Evolutionary conservation across 805 yeast species (phyloP).

Genomic region (Ogataea dorogensis): DNA sequence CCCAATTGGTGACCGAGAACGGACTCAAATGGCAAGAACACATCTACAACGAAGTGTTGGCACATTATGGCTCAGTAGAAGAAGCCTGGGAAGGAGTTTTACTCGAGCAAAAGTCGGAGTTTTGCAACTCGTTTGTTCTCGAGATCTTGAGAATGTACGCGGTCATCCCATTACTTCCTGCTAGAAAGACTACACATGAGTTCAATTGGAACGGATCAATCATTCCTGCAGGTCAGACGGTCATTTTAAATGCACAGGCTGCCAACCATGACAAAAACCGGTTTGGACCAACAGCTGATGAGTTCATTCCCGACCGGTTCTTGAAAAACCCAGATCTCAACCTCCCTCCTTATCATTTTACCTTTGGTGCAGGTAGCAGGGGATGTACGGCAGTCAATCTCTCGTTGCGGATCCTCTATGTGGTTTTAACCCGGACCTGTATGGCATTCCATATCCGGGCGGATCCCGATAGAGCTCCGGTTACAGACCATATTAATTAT

Average conservation of each 20-base stretch:
- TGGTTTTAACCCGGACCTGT: slow-evolving; percentile 18
- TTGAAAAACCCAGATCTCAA: slow-evolving; percentile 11
- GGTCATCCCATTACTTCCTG: slow-evolving; percentile 25
- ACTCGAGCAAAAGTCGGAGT: slow-evolving; percentile 21
- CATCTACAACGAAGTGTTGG: slow-evolving; percentile 16
- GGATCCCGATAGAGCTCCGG: slow-evolving; percentile 9
- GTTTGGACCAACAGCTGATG: slow-evolving; percentile 20
- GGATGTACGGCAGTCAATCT: slow-evolving; percentile 27
- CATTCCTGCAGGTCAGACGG: slow-evolving; percentile 23
- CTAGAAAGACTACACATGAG: slow-evolving; percentile 20
- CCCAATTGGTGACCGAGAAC: slow-evolving; percentile 15
- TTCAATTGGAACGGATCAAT: slow-evolving; percentile 17
- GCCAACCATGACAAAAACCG: slow-evolving; percentile 22
- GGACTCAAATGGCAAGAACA: slow-evolving; percentile 23
- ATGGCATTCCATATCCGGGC: slow-evolving; percentile 16
- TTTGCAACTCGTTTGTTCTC: slow-evolving; percentile 21
- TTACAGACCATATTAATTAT: slow-evolving; percentile 19
- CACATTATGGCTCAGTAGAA: slow-evolving; percentile 17
- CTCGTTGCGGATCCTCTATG: slow-evolving; percentile 20
- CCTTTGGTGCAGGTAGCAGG: slow-evolving; percentile 26
- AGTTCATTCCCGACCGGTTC: slow-evolving; percentile 24
- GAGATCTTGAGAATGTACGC: slow-evolving; percentile 26
- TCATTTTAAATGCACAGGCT: slow-evolving; percentile 26
- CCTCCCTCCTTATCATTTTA: slow-evolving; percentile 25
- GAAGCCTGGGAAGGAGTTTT: slow-evolving; percentile 19